A percentile compares a stretch with the other conserved stretches of the same genome.
phyloP scores from a whole-genome alignment of 805 yeast genomes.

The Cyberlindnera suaveolens region DNA sequence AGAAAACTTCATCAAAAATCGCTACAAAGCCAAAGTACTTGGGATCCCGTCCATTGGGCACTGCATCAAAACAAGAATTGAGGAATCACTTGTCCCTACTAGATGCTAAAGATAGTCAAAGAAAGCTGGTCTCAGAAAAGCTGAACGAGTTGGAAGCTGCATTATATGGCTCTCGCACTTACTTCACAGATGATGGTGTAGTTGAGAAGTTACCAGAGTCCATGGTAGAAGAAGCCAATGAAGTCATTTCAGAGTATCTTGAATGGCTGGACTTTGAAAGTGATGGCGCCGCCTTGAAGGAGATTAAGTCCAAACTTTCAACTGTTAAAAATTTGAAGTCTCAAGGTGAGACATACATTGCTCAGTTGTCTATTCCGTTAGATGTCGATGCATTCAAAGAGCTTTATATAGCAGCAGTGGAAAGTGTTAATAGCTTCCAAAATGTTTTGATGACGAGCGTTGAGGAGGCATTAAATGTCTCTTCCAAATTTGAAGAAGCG shows the following conservation, averaged over 20 bases:
- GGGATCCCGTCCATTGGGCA: constrained; percentile 43
- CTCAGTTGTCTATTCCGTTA: constrained; percentile 40
- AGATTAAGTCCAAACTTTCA: constrained; percentile 29
- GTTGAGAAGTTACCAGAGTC: constrained; percentile 33
- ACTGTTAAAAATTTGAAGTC: constrained; percentile 22
- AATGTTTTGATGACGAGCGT: constrained; percentile 38
- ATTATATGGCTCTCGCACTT: constrained; percentile 63
- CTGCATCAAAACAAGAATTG: constrained; percentile 40
- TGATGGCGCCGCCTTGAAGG: constrained; percentile 39
- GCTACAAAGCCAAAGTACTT: constrained; percentile 28
- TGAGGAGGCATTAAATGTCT: constrained; percentile 36
- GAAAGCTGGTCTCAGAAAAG: constrained; percentile 47
- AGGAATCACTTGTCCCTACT: constrained; percentile 43
- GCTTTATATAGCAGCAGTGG: constrained; percentile 37
- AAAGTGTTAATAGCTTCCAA: constrained; percentile 37
- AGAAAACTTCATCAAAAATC: constrained; percentile 18
- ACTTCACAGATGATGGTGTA: constrained; percentile 48
- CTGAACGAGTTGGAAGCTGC: constrained; percentile 67
- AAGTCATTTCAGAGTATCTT: constrained; percentile 40
- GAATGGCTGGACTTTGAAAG: constrained; percentile 81
- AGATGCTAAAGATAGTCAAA: constrained; percentile 48
- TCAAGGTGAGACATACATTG: constrained; percentile 32
- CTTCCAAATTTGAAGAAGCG: constrained; percentile 36
- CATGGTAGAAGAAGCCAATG: constrained; percentile 31
- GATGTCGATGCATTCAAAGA: constrained; percentile 38